Evolutionary conservation across 2,329 filamentous ascomycete genomes (phyloP), one percentile per base, ranked within the genome.

Genomic region (Dothideomycetidae sp.): DNA sequence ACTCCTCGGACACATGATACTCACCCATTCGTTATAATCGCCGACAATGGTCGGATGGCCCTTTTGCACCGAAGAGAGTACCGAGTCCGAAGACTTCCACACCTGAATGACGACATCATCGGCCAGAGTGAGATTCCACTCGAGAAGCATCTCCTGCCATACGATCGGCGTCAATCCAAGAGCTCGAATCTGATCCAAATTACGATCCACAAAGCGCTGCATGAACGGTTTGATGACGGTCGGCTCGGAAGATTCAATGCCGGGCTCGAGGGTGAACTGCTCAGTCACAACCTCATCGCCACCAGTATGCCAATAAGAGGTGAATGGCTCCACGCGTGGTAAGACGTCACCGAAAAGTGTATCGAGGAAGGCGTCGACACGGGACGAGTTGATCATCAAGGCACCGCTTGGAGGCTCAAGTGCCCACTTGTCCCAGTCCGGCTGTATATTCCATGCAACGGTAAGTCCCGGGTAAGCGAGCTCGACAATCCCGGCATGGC

Each of bases 281-380:
- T 86, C 78, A 43, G 66, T 67, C 57, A 90, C 88, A 43, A 92
- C 74, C 62, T 93, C 85, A 50, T 93, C 85, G 38, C 85, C 85
- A 31, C 85, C 85, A 1, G 81, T 81, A 60, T 93, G 84, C 64
- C 88, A 92, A 60, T 88, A 73, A 5, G 73, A 62, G 2, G 78
- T 68, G 55, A 82, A 83, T 0, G 77, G 74, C 5, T 64, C 60
- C 9, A 85, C 56, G 17, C 82, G 69, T 10, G 84, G 83, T 37
- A 92, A 62, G 15, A 93, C 53, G 52, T 93, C 85, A n/a, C 67
- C 66, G 48, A 84, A 78, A 10, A 93, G 59, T 26, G 58, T 77
- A 40, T 79, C 70, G 9, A 93, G 57, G 55, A 93, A 92, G 1
- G 67, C 59, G 48, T 78, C 69, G 2, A 90, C 82, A 1, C 61